These are phyloP conservation scores for Exobasidium rhododendri DNA, from an alignment of 1,284 basidiomycete genomes.

Conservation along the genomic window DNA sequence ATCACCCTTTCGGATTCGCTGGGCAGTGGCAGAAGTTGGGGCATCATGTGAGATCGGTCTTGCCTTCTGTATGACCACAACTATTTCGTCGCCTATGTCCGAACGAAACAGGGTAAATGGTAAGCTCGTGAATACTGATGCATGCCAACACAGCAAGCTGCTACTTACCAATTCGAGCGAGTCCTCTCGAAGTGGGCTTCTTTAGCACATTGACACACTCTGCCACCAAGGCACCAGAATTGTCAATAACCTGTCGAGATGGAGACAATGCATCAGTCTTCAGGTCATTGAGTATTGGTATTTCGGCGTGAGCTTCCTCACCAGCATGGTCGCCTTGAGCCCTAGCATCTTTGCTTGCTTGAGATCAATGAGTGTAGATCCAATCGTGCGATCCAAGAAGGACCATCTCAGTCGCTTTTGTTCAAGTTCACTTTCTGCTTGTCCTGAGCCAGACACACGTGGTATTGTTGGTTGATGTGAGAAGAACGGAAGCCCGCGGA, in stretches of 20 bases:
- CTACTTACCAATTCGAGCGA: slow-evolving; percentile 62
- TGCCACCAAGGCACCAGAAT: slow-evolving; percentile 91
- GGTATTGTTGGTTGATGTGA: no score
- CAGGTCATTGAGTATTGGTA: background rate
- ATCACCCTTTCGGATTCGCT: slow-evolving; percentile 77
- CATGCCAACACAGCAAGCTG: background rate
- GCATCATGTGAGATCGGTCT: slow-evolving; percentile 64
- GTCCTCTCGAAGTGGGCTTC: slow-evolving; percentile 78
- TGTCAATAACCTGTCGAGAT: slow-evolving; percentile 78
- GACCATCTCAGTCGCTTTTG: no score
- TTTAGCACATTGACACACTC: slow-evolving; percentile 97
- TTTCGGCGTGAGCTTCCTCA: slow-evolving; percentile 24
- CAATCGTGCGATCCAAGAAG: no score
- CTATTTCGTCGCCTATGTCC: slow-evolving; percentile 81
- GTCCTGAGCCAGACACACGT: no score
- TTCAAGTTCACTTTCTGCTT: no score
- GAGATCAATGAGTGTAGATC: no score
- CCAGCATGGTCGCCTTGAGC: slow-evolving; percentile 53
- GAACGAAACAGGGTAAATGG: background rate
- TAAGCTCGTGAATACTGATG: no score
- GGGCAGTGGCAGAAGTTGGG: slow-evolving; percentile 61
- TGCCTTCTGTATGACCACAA: slow-evolving; percentile 90
- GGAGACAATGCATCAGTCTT: background rate
- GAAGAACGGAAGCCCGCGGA: no score
- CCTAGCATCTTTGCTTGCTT: slow-evolving; percentile 48